Evolutionary conservation across 2,329 filamentous ascomycete species (phyloP), one percentile per base, ranked within the genome.

Genomic region (Diaporthe velutina): DNA sequence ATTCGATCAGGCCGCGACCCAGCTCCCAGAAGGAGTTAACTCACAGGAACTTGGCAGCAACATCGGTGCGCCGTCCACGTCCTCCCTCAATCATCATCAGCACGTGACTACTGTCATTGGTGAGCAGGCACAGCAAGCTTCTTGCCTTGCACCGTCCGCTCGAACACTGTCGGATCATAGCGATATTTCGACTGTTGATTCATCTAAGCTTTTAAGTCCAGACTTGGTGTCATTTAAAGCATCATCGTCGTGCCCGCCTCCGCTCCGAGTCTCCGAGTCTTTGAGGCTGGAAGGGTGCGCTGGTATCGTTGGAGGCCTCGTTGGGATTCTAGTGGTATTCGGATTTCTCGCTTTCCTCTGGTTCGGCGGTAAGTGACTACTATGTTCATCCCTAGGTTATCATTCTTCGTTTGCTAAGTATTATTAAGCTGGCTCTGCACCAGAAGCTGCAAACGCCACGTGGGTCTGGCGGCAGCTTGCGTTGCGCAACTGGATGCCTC

Each of bases 401-500:
- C 22, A 35, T 57, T 38, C 19, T 30, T n/a, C 55, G 2, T 13
- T 4, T n/a, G 4, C 55, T 38, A 9, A 58, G 10, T 40, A 38
- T 40, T 2, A 12, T 13, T 6, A 38, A 60, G 55, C n/a, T 38
- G 61, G 61, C 15, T 25, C 22, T 17, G n/a, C 40, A 1, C 50
- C 38, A 7, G 71, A 73, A 45, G 71, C 61, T 12, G 28, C 52
- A 5, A 33, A 48, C 3, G 71, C 61, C 2, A 68, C 61, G 17
- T 73, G 71, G 71, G 30, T 70, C 3, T 73, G 71, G 71, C 71
- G 71, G 25, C 71, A 73, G 22, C 54, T 73, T 22, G 71, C 71
- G 12, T 28, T 73, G 3, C 61, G 30, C n/a, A 7, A 9, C 5
- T 73, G 71, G 61, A 73, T 68, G 71, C 57, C 61, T 4, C 61